phyloP scores from a whole-genome alignment of 345 rosid genomes.

The Gossypium australe region DNA sequence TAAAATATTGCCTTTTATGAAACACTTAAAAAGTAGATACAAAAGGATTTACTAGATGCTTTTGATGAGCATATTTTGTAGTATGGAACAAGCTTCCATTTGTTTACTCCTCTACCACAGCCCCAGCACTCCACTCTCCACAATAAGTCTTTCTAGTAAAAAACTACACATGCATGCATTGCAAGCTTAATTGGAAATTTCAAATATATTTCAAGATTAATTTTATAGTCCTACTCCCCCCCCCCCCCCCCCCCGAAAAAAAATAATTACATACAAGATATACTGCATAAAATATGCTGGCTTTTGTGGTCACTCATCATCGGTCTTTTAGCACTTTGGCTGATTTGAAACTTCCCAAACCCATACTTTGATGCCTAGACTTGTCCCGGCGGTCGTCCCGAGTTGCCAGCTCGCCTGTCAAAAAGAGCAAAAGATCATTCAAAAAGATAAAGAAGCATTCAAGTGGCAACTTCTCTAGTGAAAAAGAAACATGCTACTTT shows the following conservation, averaged over 20 bases:
- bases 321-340: not conserved
- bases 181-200: conserved; percentile 11
- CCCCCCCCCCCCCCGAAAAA: not conserved
- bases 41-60: not conserved
- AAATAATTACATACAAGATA: conserved; percentile 25
- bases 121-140: conserved; percentile 1
- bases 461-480: no score
- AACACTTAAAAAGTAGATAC: not conserved
- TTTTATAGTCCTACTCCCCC: conserved; percentile 10
- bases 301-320: not conserved
- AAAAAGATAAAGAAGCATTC: no score
- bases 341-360: not conserved
- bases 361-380: conserved; percentile 20
- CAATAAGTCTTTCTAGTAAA: not conserved
- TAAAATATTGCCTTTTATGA: not conserved
- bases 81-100: conserved; percentile 33
- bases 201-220: conserved; percentile 14
- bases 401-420: conserved; percentile 49
- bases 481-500: not conserved
- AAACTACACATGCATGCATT: not conserved
- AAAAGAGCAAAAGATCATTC: not conserved
- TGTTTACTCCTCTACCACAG: not conserved
- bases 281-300: not conserved
- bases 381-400: conserved; percentile 49
- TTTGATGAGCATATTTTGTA: conserved; percentile 21